Conservation (phyloP, 345 rosid genomes). For the Euphorbia tirucalli region DNA sequence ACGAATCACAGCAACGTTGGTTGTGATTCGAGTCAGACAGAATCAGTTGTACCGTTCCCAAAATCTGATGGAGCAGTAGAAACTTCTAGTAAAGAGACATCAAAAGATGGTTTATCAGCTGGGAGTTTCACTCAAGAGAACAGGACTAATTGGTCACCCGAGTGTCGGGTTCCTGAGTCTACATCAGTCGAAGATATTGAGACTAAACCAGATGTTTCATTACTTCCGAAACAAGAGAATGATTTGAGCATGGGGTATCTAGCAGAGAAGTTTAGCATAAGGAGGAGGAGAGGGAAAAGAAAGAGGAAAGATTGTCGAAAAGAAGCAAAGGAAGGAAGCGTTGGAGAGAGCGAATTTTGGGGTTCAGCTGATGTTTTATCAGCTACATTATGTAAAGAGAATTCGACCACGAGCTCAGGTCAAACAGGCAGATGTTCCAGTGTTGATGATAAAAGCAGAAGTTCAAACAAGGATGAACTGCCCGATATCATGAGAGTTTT, state of each 20-base stretch:
- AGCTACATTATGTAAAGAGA: conserved; percentile 44
- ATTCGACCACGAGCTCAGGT: conserved; percentile 38
- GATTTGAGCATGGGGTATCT: conserved; percentile 32
- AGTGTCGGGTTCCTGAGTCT: conserved; percentile 33
- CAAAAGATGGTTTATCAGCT: conserved; percentile 68
- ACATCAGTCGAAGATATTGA: conserved; percentile 34
- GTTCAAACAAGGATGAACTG: conserved; percentile 23
- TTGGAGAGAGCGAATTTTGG: conserved; percentile 58
- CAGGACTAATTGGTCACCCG: conserved; percentile 51
- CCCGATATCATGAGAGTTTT: conserved; percentile 51
- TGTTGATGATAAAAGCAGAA: conserved; percentile 27
- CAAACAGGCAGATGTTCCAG: conserved; percentile 31
- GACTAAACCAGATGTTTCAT: conserved; percentile 37
- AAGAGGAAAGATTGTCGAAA: conserved; percentile 64
- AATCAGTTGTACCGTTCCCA: conserved; percentile 49
- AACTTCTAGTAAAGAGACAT: conserved; percentile 55
- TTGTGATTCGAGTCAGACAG: conserved; percentile 62
- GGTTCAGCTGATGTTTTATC: conserved; percentile 42
- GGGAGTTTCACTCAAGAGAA: conserved; percentile 76
- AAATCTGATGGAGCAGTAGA: conserved; percentile 54
- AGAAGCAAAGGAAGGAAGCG: conserved; percentile 62
- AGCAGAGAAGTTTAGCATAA: conserved; percentile 37
- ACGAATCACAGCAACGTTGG: conserved; percentile 34
- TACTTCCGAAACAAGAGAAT: conserved; percentile 32
- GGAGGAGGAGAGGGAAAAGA: conserved; percentile 77